Base-by-base conservation (phyloP, 345 rosid species). In the Lumnitzera racemosa region DNA sequence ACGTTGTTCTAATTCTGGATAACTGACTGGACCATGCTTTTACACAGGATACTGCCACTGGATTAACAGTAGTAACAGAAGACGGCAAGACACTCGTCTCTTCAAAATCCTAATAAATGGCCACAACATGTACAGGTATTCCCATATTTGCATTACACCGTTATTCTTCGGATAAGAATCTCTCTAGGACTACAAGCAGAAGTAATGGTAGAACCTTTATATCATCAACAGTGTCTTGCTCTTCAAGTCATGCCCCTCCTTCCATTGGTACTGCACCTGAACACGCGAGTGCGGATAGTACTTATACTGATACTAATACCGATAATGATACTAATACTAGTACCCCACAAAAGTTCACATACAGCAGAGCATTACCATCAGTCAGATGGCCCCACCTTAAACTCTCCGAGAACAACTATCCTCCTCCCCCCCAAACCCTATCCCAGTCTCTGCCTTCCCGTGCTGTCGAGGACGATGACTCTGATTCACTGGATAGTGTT, bases 371-470 rank as follows among this genome's bases (percentile, higher is more conserved):
- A 60, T 84, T 89, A 29, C 96, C 97, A 3, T 80, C 97, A 1
- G 81, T 85, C 12, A 79, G 99, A 68, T 94, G 97, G 97, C 99
- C 99, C 24, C 88, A 83, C 67, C 87, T 94, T 62, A 79, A 84
- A 55, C 74, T 80, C 72, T 57, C 76, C 20, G 78, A 47, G 36
- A 27, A 81, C 47, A 59, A 71, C 12, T 59, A 60, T 67, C 76
- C 85, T 16, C 60, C 76, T 16, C 80, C 62, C 2, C 49, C 79
- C n/a, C 83, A 61, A 7, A 66, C 76, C 55, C 16, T 72, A 29
- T 46, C 72, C n/a, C 49, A 82, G 9, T 58, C 80, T 41, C 54
- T 70, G 24, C 25, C 56, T 16, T 5, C 56, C 20, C 57, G 46
- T 47, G 61, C 58, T 2, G 59, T 58, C 41, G 80, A 72, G n/a